Evolutionary conservation across 75 land plant species (phyloP).

Genomic region (Selaginella moellendorffii): DNA sequence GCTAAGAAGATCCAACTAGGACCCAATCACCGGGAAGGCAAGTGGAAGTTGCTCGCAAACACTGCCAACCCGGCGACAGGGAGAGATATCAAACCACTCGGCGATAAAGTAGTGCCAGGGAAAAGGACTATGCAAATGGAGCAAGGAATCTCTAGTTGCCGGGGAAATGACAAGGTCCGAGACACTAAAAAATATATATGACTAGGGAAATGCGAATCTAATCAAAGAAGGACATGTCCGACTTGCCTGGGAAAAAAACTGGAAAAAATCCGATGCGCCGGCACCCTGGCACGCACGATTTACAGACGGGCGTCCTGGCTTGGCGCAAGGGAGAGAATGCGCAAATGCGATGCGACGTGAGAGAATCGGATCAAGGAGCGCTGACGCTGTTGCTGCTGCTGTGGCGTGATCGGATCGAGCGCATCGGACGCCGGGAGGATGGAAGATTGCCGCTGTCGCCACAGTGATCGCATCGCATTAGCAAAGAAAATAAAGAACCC

Average conservation of each 20-base stretch:
- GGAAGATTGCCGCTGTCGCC: too few relatives aligned
- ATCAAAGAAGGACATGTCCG: too few relatives aligned
- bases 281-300: too few relatives aligned
- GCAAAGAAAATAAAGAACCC: too few relatives aligned
- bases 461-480: too few relatives aligned
- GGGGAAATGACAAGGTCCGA: not conserved
- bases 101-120: not conserved
- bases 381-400: not conserved
- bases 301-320: too few relatives aligned
- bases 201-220: too few relatives aligned
- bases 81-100: not conserved
- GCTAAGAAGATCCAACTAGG: not conserved
- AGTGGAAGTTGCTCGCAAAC: not conserved
- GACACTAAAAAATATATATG: not conserved
- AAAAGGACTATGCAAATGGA: not conserved
- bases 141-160: not conserved
- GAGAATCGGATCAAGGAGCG: not conserved
- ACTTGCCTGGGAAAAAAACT: not conserved
- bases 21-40: not conserved
- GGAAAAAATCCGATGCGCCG: too few relatives aligned
- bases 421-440: not conserved
- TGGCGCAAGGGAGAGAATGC: not conserved
- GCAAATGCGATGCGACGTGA: not conserved
- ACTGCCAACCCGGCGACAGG: not conserved
- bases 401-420: not conserved